Evolutionary conservation across 106 monocot genomes (phyloP).

Genomic region (Ottelia alismoides): DNA sequence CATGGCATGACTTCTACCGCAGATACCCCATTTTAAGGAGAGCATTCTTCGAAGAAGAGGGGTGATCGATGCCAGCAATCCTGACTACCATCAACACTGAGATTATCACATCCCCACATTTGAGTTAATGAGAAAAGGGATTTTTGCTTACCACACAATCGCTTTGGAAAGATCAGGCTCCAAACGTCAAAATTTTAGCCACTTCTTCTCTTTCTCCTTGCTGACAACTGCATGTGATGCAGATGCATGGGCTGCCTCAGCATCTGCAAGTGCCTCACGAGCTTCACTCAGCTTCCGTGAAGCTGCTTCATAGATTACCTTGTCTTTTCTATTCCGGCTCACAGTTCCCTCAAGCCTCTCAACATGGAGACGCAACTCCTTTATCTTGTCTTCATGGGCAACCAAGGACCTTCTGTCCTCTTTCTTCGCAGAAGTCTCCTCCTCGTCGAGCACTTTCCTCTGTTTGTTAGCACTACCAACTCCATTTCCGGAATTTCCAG

Average conservation of each 20-base stretch:
- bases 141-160: too few relatives aligned
- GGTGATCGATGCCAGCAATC: too few relatives aligned
- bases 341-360: constrained; percentile 78
- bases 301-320: constrained; percentile 65
- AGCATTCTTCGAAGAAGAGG: too few relatives aligned
- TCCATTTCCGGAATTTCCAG: constrained; percentile 17
- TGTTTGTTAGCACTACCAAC: constrained; percentile 8
- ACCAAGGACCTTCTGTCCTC: constrained; percentile 66
- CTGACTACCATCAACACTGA: too few relatives aligned
- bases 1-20: too few relatives aligned
- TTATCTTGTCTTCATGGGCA: constrained; percentile 71
- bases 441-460: constrained; percentile 16
- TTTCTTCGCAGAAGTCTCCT: constrained; percentile 13
- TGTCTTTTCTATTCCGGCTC: constrained; percentile 70
- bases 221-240: constrained; percentile 55
- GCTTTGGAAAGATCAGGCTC: too few relatives aligned
- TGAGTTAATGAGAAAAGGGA: too few relatives aligned
- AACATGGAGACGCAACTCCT: constrained; percentile 44
- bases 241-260: constrained; percentile 60
- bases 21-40: too few relatives aligned
- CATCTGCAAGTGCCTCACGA: constrained; percentile 43
- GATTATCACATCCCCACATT: too few relatives aligned
- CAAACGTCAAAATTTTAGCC: constrained; percentile 94
- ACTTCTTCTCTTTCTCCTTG: constrained; percentile 88
- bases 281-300: constrained; percentile 49